phyloP scores from a whole-genome alignment of 1,284 basidiomycete genomes.

The Ganoderma boninense region DNA sequence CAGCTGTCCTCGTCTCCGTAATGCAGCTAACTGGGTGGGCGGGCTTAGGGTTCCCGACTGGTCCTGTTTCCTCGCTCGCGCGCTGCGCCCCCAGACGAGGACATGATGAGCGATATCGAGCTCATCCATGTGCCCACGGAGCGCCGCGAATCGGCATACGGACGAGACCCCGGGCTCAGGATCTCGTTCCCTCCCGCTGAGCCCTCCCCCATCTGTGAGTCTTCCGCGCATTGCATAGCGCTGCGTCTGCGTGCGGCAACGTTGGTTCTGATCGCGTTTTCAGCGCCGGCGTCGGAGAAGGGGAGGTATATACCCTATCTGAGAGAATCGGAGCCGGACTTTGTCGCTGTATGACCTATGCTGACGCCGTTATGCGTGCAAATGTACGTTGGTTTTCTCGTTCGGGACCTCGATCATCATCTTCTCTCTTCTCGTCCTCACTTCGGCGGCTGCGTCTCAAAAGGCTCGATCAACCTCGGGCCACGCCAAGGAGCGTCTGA shows the following conservation, averaged over 20 bases:
- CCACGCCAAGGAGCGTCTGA: no score
- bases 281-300: conserved; percentile 3
- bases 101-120: conserved; percentile 16
- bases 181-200: not conserved
- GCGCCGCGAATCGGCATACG: conserved; percentile 1
- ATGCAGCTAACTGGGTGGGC: not conserved
- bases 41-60: conserved; percentile 36
- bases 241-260: not conserved
- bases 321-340: not conserved
- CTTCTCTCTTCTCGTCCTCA: no score
- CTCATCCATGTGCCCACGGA: conserved; percentile 8
- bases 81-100: conserved; percentile 7
- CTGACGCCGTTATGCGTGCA: not conserved
- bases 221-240: no score
- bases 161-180: not conserved
- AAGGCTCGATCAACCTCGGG: no score
- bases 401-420: not conserved
- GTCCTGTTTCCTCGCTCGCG: conserved; percentile 34
- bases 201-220: not conserved
- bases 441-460: no score
- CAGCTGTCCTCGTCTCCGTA: no score
- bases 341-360: not conserved
- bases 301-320: not conserved
- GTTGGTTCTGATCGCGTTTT: not conserved
- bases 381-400: not conserved